Evolutionary conservation across 2,329 filamentous ascomycete species (phyloP), one percentile per base, ranked within the genome.

Genomic region (Aquanectria penicillioides): DNA sequence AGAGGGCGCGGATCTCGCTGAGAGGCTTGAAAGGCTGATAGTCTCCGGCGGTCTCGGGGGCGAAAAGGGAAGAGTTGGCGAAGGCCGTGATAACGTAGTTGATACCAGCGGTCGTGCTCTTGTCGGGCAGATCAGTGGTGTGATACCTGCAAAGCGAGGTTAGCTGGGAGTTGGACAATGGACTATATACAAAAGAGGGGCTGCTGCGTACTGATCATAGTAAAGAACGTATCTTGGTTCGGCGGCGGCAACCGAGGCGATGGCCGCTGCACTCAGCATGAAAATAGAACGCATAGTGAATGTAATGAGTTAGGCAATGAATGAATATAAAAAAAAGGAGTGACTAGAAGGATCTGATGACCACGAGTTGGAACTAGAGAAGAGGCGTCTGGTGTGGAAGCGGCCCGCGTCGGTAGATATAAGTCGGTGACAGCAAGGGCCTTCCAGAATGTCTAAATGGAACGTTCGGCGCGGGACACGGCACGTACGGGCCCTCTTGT

Each of bases 1-100:
- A 89, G 17, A 85, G 76, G 22, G 75, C 74, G 15, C 86, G 82
- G 38, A 87, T 77, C 4, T 81, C 78, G 1, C 74, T 69, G 2
- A 88, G 73, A 1, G 80, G 71, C 71, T 83, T 80, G 64, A 87
- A 88, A 0, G 86, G 85, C 49, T 77, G 76, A 64, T 81, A 86
- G 0, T 73, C 66, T 17, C 75, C 76, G 1, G 38, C 23, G 2
- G 66, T 62, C 41, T 77, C 63, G 0, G 74, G 77, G 43, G 79
- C 81, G 71, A 87, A 87, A 8, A 78, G 68, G 3, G 77, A 75
- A 0, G 82, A 82, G 47, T 76, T 76, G 46, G 85, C 84, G 60
- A 87, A 87, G 2, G 79, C 78, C 61, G 85, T 82, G 58, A 84
- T 80, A 25, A 85, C 83, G 64, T 86, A 79, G 20, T 81, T 86